Evolutionary conservation across 306 rosid species (phyloP), one percentile per base, ranked within the genome.

Genomic region (Rosa multiflora): DNA sequence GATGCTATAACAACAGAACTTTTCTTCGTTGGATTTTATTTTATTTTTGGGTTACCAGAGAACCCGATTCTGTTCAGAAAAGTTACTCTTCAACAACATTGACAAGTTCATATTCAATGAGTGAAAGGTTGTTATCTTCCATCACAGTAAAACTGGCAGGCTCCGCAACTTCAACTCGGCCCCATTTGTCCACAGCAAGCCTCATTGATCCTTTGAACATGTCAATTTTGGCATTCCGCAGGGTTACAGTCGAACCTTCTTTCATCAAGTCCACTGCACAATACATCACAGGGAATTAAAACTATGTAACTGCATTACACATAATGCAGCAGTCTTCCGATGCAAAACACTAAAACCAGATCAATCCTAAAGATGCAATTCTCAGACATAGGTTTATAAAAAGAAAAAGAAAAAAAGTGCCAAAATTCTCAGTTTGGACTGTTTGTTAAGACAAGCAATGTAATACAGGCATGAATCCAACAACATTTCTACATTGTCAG

Each of bases 171-270:
- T 85, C 88, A 11, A 85, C 83, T 29, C 85, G 88, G 21, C 88
- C 88, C 88, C 88, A 85, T 67, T 81, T 85, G 82, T 85, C 88
- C 80, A 81, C 88, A 32, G 88, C 88, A 67, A 85, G 88, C 68
- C 88, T 85, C 88, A 85, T 85, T 53, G 88, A 85, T 43, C 88
- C 88, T 81, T 81, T 85, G 59, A 68, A 85, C 85, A 85, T 85
- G 80, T 85, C 88, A 39, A 85, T 85, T 56, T 81, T 85, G 49
- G 88, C 85, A 63, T 85, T 85, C 4, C 88, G 80, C 48, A 85
- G 74, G 75, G 83, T 75, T 11, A 85, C 47, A 23, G 88, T 78
- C 15, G 64, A 73, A 29, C 88, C 88, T 79, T 85, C 88, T 85
- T 74, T 75, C 88, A 81, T 67, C 80, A 81, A 52, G 72, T 81